Conservation (phyloP, 345 rosid species). For the Capsella bursapastoris region DNA sequence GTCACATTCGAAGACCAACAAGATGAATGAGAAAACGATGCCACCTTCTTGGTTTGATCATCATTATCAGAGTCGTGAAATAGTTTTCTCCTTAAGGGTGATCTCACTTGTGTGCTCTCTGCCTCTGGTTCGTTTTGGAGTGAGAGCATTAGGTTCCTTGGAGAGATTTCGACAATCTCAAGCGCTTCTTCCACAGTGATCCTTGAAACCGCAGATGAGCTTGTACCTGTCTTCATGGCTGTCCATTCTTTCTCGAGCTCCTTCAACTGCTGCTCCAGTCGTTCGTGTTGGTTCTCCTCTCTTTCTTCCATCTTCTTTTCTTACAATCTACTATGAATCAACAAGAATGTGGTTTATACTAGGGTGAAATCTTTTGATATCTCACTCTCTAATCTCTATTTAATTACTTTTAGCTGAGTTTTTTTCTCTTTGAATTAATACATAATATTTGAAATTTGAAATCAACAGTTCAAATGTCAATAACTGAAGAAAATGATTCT, state of each 20-base stretch:
- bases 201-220: constrained; percentile 36
- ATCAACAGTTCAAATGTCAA: constrained; percentile 17
- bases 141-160: constrained; percentile 55
- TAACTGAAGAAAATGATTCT: constrained; percentile 23
- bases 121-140: constrained; percentile 47
- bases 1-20: constrained; percentile 37
- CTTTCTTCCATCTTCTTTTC: constrained; percentile 27
- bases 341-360: constrained; percentile 11
- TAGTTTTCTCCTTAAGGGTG: constrained; percentile 37
- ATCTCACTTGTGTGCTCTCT: constrained; percentile 17
- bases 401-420: neutral
- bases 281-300: constrained; percentile 29
- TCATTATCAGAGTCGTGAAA: constrained; percentile 25
- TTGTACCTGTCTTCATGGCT: constrained; percentile 47
- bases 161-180: constrained; percentile 47
- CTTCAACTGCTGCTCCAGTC: constrained; percentile 39
- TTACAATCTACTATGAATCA: constrained; percentile 13
- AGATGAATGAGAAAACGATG: constrained; percentile 13
- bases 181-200: constrained; percentile 42
- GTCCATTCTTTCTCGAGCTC: constrained; percentile 53
- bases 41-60: neutral
- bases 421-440: neutral
- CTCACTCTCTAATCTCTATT: neutral
- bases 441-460: constrained; percentile 28
- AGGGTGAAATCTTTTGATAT: constrained; percentile 1